These are phyloP conservation scores for Camelina sativa DNA, from an alignment of 345 rosid genomes.

Conservation along the genomic window DNA sequence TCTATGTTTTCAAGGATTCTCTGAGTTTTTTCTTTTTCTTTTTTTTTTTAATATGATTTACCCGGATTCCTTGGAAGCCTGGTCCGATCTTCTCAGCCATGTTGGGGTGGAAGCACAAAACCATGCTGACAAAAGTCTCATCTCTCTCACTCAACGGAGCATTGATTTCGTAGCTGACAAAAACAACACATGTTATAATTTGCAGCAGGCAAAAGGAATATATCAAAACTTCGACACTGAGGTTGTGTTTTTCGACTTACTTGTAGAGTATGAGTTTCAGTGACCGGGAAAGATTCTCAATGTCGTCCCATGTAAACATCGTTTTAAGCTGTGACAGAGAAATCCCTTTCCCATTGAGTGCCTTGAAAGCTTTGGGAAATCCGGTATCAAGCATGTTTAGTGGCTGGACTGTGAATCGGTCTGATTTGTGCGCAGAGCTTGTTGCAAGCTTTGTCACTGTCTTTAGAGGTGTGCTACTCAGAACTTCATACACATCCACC, in stretches of 20 bases:
- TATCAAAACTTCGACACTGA: not conserved
- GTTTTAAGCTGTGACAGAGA: constrained; percentile 47
- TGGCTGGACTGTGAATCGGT: constrained; percentile 44
- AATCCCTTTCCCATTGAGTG: constrained; percentile 44
- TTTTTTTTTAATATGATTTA: constrained; percentile 18
- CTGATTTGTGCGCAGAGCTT: constrained; percentile 39
- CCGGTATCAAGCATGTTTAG: constrained; percentile 41
- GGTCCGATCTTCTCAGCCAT: constrained; percentile 73
- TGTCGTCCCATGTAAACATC: constrained; percentile 51
- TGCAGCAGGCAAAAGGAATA: not conserved
- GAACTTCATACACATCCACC: constrained; percentile 58
- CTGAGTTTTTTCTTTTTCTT: not conserved
- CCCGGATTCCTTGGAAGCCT: constrained; percentile 71
- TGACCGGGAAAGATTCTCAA: constrained; percentile 52
- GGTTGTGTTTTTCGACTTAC: constrained; percentile 52
- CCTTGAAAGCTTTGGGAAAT: constrained; percentile 42
- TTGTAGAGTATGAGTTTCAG: constrained; percentile 61
- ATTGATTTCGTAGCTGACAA: constrained; percentile 62
- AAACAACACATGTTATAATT: not conserved
- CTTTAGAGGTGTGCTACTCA: constrained; percentile 47
- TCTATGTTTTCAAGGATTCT: constrained; percentile 3
- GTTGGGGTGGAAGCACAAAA: constrained; percentile 77
- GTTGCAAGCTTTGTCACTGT: not conserved
- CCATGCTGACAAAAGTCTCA: constrained; percentile 53
- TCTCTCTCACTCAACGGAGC: constrained; percentile 60